Evolutionary conservation across 2,329 filamentous ascomycete species (phyloP).

Genomic region (Aspergillus brasiliensis): DNA sequence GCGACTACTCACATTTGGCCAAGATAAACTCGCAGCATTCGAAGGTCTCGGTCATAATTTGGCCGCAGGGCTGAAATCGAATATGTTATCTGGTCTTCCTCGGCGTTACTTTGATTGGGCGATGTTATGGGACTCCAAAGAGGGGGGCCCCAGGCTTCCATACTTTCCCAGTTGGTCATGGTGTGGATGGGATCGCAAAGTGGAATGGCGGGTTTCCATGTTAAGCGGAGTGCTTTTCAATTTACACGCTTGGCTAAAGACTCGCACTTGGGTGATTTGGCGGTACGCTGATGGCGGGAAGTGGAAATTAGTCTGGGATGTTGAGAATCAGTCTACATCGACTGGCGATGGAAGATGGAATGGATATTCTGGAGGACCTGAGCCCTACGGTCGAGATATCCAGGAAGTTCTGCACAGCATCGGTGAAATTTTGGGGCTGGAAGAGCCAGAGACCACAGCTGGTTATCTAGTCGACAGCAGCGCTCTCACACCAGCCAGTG

Average conservation of each 20-base stretch:
- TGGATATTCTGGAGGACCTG: not conserved
- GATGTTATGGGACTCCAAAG: not conserved
- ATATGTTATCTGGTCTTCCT: not conserved
- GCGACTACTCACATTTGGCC: not conserved
- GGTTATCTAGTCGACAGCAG: too few species aligned
- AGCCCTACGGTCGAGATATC: not conserved
- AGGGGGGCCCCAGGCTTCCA: not conserved
- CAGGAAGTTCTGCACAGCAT: not conserved
- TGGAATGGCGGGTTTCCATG: not conserved
- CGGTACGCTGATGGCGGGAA: not conserved
- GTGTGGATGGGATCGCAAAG: not conserved
- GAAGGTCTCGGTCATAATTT: not conserved
- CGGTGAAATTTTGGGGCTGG: not conserved
- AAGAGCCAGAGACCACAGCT: not conserved
- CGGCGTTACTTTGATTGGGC: not conserved
- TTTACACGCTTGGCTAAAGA: not conserved
- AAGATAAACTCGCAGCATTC: not conserved
- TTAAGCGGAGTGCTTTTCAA: not conserved
- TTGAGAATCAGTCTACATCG: not conserved
- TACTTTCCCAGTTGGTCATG: not conserved
- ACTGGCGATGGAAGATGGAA: not conserved
- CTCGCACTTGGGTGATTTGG: not conserved
- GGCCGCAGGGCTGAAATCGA: not conserved
- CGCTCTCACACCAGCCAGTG: too few species aligned
- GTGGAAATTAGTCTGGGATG: not conserved